phyloP scores from a whole-genome alignment of 371 early-diverging fungal species.

The Mucor racemosus region DNA sequence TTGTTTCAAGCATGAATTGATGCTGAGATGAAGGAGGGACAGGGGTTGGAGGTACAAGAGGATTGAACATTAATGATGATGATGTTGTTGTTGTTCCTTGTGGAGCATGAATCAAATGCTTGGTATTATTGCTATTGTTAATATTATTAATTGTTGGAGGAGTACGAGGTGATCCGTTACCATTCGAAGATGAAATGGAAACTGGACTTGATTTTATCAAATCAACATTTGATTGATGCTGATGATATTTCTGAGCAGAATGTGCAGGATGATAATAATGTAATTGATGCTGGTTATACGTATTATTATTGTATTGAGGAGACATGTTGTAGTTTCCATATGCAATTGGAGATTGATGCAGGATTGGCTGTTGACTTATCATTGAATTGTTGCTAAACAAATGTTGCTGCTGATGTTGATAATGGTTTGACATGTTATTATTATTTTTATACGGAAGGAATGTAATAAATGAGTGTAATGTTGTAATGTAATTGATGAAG shows the following conservation, averaged over 20 bases:
- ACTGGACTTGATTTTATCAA: neutral
- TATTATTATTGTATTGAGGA: neutral
- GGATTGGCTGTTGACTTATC: neutral
- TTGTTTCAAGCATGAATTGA: neutral
- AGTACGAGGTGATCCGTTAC: neutral
- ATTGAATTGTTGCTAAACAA: neutral
- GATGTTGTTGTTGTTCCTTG: neutral
- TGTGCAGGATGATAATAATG: too few relatives aligned
- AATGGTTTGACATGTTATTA: neutral
- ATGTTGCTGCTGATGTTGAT: neutral
- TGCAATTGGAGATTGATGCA: constrained; percentile 9
- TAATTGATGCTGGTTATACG: neutral
- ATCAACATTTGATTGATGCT: neutral
- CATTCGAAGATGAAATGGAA: neutral
- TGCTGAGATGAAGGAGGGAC: neutral
- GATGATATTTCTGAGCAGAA: neutral
- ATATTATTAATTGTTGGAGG: neutral
- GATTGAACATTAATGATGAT: constrained; percentile 16
- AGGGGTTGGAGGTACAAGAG: constrained; percentile 19
- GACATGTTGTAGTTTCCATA: constrained; percentile 9
- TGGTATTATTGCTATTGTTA: neutral
- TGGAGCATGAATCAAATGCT: neutral
- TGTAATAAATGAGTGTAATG: neutral
- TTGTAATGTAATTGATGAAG: neutral
- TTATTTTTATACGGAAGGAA: neutral